Evolutionary conservation across 202 grass and related monocot species (phyloP).

Genomic region (Cymbopogon flexuosus): DNA sequence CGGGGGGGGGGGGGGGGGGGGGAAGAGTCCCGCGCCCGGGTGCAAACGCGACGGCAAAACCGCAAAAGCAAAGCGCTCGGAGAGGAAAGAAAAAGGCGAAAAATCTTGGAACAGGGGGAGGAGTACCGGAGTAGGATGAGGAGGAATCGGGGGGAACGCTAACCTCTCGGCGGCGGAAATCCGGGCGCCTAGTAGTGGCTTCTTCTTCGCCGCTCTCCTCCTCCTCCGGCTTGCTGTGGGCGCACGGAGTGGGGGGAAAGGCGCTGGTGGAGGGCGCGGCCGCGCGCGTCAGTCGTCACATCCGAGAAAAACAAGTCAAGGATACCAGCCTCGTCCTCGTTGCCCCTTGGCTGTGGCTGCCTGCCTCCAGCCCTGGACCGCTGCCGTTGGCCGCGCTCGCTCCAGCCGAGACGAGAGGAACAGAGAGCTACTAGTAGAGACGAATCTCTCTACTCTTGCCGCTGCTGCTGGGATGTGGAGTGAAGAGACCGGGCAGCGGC

Average conservation of each 20-base stretch:
- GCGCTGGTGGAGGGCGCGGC: neutral
- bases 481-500: neutral
- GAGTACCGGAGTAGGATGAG: neutral
- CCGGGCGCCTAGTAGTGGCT: neutral
- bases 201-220: too few species aligned
- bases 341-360: neutral
- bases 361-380: conserved; percentile 11
- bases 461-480: neutral
- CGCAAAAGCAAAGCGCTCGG: neutral
- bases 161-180: conserved; percentile 33
- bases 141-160: conserved; percentile 19
- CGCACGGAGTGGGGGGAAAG: neutral
- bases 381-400: conserved; percentile 24
- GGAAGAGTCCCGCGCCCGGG: neutral
- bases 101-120: neutral
- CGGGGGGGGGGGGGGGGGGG: too few species aligned
- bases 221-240: neutral
- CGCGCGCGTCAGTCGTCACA: neutral
- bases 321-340: neutral
- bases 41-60: neutral
- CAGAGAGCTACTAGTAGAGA: neutral
- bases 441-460: neutral
- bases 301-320: conserved; percentile 17
- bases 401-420: neutral
- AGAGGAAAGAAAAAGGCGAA: neutral